A percentile compares a stretch with the other conserved stretches of the same genome.
Conservation (phyloP, 495 filamentous ascomycete genomes). For the Immersiella caudata region DNA sequence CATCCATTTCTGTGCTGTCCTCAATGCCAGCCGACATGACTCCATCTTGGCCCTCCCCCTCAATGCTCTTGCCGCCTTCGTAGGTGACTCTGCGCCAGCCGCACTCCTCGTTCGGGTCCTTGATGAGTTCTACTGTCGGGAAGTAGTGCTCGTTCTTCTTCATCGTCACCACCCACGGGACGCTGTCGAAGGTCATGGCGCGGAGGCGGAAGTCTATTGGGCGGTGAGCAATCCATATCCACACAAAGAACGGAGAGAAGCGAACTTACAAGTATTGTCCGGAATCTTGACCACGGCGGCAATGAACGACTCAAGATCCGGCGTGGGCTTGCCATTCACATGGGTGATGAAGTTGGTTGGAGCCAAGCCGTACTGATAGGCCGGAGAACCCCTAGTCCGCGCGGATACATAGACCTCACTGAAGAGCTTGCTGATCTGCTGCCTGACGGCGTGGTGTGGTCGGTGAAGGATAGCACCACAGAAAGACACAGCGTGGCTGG, state of each 20-base stretch:
- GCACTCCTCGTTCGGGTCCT: constrained; percentile 61
- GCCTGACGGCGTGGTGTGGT: constrained; percentile 93
- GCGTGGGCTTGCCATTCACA: constrained; percentile 85
- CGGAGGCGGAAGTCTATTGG: constrained; percentile 82
- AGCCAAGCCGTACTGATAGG: constrained; percentile 89
- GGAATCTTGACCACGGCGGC: constrained; percentile 79
- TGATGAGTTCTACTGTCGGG: constrained; percentile 85
- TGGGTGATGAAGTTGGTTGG: constrained; percentile 97
- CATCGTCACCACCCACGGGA: constrained; percentile 97
- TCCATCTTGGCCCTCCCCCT: constrained; percentile 52
- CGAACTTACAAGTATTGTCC: constrained; percentile 81
- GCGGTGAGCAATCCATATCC: constrained; percentile 10
- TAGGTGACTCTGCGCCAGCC: constrained; percentile 77
- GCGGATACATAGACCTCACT: constrained; percentile 96
- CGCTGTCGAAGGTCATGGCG: constrained; percentile 95
- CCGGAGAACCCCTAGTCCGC: constrained; percentile 78
- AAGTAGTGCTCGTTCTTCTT: constrained; percentile 99
- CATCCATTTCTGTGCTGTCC: constrained; percentile 35
- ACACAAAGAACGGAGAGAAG: background rate
- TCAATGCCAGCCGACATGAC: constrained; percentile 34
- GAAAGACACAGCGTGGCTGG: constrained; percentile 86
- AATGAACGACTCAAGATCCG: constrained; percentile 78
- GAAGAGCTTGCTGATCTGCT: constrained; percentile 96
- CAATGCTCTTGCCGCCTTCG: constrained; percentile 57
- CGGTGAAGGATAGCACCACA: constrained; percentile 92